These are phyloP conservation scores for Chamaecyparis obtusa DNA, from an alignment of 75 land plant genomes.

Conservation along the genomic window DNA sequence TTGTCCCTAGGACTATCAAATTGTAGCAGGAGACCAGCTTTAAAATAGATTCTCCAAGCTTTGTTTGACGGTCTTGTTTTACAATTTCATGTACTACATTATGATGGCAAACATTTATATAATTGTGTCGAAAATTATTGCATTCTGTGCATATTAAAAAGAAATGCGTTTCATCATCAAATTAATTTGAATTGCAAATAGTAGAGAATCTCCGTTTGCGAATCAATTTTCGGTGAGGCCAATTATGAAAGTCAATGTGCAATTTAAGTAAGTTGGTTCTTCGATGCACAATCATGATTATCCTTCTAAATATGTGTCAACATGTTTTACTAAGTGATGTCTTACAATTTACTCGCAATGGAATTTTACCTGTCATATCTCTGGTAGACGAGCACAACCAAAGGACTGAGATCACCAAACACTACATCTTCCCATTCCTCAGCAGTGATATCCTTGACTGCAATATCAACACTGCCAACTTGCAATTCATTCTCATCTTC, in stretches of 20 bases:
- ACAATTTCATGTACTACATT: not conserved
- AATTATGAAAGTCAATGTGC: not conserved
- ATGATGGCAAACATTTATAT: not conserved
- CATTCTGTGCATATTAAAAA: no score
- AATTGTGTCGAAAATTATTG: not conserved
- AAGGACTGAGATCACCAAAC: slow-evolving; percentile 60
- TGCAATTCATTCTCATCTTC: not conserved
- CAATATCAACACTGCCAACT: not conserved
- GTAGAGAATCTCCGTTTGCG: not conserved
- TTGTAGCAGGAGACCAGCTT: not conserved
- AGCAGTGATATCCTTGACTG: not conserved
- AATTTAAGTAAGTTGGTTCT: not conserved
- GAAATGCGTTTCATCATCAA: not conserved
- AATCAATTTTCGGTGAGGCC: not conserved
- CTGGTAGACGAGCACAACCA: slow-evolving; percentile 55
- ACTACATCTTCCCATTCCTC: slow-evolving; percentile 66
- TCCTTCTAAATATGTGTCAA: not conserved
- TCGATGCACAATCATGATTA: not conserved
- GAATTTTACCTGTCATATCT: slow-evolving; percentile 58
- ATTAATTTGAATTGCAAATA: not conserved
- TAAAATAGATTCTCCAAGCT: no score
- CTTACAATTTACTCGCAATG: not conserved
- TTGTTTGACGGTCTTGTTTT: not conserved
- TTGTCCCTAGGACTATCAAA: not conserved
- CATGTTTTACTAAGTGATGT: not conserved